Evolutionary conservation across 371 early-diverging fungal species (phyloP), one percentile per base, ranked within the genome.

Genomic region (Mucor circinelloides): DNA sequence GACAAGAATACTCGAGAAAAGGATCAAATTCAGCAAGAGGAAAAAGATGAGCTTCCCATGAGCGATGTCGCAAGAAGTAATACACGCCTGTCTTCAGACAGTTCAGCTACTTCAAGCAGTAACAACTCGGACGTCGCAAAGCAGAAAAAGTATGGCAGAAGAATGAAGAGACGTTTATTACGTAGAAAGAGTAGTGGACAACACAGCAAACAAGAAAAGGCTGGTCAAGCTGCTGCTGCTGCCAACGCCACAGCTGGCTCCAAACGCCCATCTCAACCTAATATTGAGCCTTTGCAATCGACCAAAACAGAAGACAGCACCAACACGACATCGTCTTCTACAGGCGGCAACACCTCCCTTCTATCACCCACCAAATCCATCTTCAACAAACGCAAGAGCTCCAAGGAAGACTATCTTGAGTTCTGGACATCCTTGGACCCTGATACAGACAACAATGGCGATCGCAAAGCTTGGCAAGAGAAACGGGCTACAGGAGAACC

Each of bases 361-460:
- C n/a, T 60, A 13, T 64, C 66, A 15, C 65, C 61, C 15, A 38
- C 65, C 0, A 70, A 58, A 31, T 57, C 70, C n/a, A 38, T 68
- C 6, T 68, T 72, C 21, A 34, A 32, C 32, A 72, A 68, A 48
- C 64, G 65, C 6, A 72, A 61, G 27, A 72, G 69, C 42, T 36
- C 60, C 5, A 69, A 66, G 28, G 69, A 69, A 55, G 73, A 73
- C 31, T 54, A 63, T 10, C 40, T 57, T 10, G 63, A 69, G n/a
- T 77, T 77, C 38, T 77, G 77, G 77, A 56, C 61, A 8, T 57
- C 52, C 1, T 38, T 77, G 25, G 64, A 61, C 19, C 66, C 65
- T 60, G 77, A 74, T 48, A 69, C 74, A 2, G 70, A 73, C 38
- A 65, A 60, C n/a, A 72, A 72, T 48, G 65, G 65, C 4, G 73